Evolutionary conservation across 2,329 filamentous ascomycete species (phyloP), one percentile per base, ranked within the genome.

Genomic region (Alternaria ventricosa): DNA sequence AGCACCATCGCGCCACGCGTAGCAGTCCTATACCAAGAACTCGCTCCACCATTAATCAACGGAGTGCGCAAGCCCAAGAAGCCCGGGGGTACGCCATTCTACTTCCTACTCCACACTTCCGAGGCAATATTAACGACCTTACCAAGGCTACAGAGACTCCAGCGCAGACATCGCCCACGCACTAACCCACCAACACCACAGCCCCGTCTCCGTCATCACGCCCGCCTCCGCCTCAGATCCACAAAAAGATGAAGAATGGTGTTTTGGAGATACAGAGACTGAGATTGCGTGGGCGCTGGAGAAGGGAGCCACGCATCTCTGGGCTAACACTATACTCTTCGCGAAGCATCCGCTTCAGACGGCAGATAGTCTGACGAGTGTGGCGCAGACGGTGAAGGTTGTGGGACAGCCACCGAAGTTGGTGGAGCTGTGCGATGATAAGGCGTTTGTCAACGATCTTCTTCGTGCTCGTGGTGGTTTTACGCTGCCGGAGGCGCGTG

Each of bases 11-110:
- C 22, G 23, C 45, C 23, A 47, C 45, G 23, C n/a, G 45, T 47
- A n/a, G 45, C 15, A n/a, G 45, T 47, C 5, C 45, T 27, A 10
- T 27, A 47, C 5, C 45, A 47, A 9, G 45, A 27, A 47, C 45
- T 18, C 6, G 44, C 9, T 13, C 1, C 3, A 18, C 45, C 23
- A 0, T 1, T 47, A 0, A 47, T 27, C 5, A 2, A 47, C 0
- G 45, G 45, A 1, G 45, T 28, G 8, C 45, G 45, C 45, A 47
- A 47, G 15, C 45, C 45, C 3, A 47, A 27, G 15, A 47, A 27
- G 2, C 15, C 45, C 11, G n/a, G 22, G 13, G 45, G 18, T 18
- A 22, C n/a, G n/a, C n/a, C n/a, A n/a, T n/a, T n/a, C n/a, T n/a
- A n/a, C n/a, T n/a, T n/a, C n/a, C n/a, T n/a, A n/a, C n/a, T n/a